A percentile compares a stretch with the other conserved stretches of the same genome.
Evolutionary conservation across 257 asterid genomes (phyloP).

Genomic region (Rehmannia glutinosa): DNA sequence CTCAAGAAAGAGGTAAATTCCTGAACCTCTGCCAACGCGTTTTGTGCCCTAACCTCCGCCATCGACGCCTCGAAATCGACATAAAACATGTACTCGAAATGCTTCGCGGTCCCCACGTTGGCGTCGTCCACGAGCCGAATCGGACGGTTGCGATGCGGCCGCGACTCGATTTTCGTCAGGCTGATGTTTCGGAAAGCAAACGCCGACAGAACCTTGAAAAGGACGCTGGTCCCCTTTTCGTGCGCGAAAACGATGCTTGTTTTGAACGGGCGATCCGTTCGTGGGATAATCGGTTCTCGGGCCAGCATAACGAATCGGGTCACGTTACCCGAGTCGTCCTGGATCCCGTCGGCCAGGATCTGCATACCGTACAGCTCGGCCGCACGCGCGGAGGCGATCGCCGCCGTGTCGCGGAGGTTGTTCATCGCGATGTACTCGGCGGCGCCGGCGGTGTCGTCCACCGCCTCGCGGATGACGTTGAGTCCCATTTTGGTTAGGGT

Average conservation of each 20-base stretch:
- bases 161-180: constrained; percentile 83
- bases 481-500: constrained; percentile 70
- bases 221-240: constrained; percentile 88
- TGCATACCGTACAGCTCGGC: constrained; percentile 82
- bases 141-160: constrained; percentile 87
- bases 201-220: constrained; percentile 89
- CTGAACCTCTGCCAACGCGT: constrained; percentile 92
- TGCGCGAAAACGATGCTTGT: constrained; percentile 97
- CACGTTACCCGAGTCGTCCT: constrained; percentile 86
- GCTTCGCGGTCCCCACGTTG: constrained; percentile 90
- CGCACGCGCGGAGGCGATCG: constrained; percentile 90
- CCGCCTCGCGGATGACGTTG: constrained; percentile 71
- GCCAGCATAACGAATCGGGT: constrained; percentile 95
- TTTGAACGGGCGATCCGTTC: constrained; percentile 90
- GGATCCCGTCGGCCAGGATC: constrained; percentile 79
- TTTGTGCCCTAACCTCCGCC: constrained; percentile 97
- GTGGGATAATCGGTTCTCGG: constrained; percentile 86
- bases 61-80: constrained; percentile 94
- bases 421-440: constrained; percentile 78
- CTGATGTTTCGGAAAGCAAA: constrained; percentile 90
- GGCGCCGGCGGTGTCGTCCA: constrained; percentile 96
- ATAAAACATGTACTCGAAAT: constrained; percentile 94
- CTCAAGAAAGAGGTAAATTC: constrained; percentile 89
- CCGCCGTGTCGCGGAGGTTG: constrained; percentile 83
- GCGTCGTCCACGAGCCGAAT: constrained; percentile 83